Evolutionary conservation across 23 red algal genomes (phyloP), one percentile per base, ranked within the genome.

Genomic region (Pyropia yezoensis): DNA sequence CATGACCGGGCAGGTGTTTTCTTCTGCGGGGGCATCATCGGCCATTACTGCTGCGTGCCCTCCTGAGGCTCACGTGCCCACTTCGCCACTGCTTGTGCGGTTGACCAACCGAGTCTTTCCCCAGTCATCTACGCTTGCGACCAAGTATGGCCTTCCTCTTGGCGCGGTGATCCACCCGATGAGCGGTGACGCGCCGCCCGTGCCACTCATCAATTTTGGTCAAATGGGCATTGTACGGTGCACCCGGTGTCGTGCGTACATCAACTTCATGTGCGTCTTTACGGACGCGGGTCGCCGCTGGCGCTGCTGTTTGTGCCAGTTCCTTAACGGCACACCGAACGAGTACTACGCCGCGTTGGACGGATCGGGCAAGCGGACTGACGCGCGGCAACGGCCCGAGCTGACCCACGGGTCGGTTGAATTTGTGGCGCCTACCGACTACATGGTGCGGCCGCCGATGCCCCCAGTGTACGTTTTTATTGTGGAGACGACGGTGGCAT

Each of bases 191-290:
- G 30, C 29, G 6, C 16, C 49, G 8, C 50, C 59, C 12, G 66
- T 98, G 23, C 94, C 94, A 33, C 80, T 98, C 23, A 86, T 98
- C 9, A 98, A 98, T 63, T 98, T 98, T 88, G 94, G 94, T 20
- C 47, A 62, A 8, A 66, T 67, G 63, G 94, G 94, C 26, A 88
- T 98, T 61, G 77, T 98, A 12, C 73, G 94, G 25, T 98, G 94
- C 62, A 62, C 80, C 20, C 57, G 86, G 52, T 98, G 94, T 68
- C 65, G 94, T 33, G 59, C 79, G 9, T 98, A 98, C 61, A 80
- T 98, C 49, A 98, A 91, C 62, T 91, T 78, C 70, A 70, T 76
- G n/a, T 84, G 76, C 8, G 65, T 65, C 33, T 90, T 98, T 59
- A 80, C 66, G 33, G 86, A 98, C 59, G 85, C 82, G 50, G 94